phyloP scores from a whole-genome alignment of 257 asterid species.

The Capsicum chinense region DNA sequence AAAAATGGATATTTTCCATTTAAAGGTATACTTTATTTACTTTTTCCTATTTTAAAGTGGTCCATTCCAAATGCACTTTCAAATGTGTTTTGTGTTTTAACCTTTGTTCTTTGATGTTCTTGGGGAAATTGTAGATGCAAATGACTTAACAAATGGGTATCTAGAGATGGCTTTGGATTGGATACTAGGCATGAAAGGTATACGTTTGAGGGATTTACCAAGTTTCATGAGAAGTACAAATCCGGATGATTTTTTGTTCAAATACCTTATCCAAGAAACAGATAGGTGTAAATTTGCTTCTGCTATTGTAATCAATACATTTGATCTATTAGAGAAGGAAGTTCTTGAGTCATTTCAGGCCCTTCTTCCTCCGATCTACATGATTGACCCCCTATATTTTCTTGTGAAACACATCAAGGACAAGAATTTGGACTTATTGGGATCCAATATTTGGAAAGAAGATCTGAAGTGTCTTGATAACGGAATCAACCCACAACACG shows the following conservation, averaged over 20 bases:
- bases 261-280: conserved; percentile 34
- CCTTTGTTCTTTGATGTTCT: too few species aligned
- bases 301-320: conserved; percentile 55
- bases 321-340: conserved; percentile 50
- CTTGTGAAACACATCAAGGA: conserved; percentile 36
- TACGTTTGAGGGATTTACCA: conserved; percentile 36
- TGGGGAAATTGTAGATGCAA: too few species aligned
- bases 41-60: too few species aligned
- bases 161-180: too few species aligned
- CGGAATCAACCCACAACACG: too few species aligned
- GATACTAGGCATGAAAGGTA: too few species aligned
- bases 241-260: conserved; percentile 33
- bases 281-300: conserved; percentile 39
- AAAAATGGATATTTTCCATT: too few species aligned
- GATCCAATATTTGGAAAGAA: conserved; percentile 60
- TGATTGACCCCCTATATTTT: conserved; percentile 57
- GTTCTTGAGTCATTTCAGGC: conserved; percentile 41
- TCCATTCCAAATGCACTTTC: too few species aligned
- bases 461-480: conserved; percentile 28
- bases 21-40: too few species aligned
- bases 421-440: conserved; percentile 30
- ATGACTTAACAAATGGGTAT: too few species aligned
- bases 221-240: conserved; percentile 46
- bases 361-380: conserved; percentile 45
- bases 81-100: too few species aligned